Evolutionary conservation across 805 yeast genomes (phyloP).

Genomic region (Kodamaea laetipori): DNA sequence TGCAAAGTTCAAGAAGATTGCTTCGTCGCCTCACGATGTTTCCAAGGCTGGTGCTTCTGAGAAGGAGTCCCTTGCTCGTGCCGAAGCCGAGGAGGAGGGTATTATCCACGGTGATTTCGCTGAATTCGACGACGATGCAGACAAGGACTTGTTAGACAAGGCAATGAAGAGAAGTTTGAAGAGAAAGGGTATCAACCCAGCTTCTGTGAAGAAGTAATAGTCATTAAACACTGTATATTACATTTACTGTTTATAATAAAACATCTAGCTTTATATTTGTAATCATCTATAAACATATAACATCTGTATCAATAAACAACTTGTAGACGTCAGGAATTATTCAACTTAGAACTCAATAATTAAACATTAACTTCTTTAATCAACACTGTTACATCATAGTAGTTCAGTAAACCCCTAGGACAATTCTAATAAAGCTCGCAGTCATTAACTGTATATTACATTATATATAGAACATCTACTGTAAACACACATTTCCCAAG

Average conservation of each 20-base stretch:
- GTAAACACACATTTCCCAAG: slow-evolving; percentile 60
- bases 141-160: slow-evolving; percentile 68
- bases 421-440: too few species aligned
- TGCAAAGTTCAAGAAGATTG: slow-evolving; percentile 92
- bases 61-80: slow-evolving; percentile 78
- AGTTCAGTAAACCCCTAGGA: too few species aligned
- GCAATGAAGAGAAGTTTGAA: slow-evolving; percentile 64
- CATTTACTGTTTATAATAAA: slow-evolving; percentile 2
- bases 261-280: too few species aligned
- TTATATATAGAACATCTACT: slow-evolving; percentile 13
- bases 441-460: slow-evolving; percentile 10
- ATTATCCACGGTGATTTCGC: slow-evolving; percentile 87
- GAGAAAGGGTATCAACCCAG: slow-evolving; percentile 75
- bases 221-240: slow-evolving; percentile 11
- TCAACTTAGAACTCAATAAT: too few species aligned
- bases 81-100: slow-evolving; percentile 79
- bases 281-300: too few species aligned
- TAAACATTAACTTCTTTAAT: too few species aligned
- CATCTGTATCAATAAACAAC: too few species aligned
- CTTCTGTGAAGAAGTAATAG: slow-evolving; percentile 28
- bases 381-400: too few species aligned
- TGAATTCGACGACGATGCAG: slow-evolving; percentile 73
- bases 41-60: slow-evolving; percentile 87
- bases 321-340: too few species aligned
- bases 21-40: slow-evolving; percentile 80